Conservation (phyloP, 768 basidiomycete genomes). For the Termitomyces sp. region DNA sequence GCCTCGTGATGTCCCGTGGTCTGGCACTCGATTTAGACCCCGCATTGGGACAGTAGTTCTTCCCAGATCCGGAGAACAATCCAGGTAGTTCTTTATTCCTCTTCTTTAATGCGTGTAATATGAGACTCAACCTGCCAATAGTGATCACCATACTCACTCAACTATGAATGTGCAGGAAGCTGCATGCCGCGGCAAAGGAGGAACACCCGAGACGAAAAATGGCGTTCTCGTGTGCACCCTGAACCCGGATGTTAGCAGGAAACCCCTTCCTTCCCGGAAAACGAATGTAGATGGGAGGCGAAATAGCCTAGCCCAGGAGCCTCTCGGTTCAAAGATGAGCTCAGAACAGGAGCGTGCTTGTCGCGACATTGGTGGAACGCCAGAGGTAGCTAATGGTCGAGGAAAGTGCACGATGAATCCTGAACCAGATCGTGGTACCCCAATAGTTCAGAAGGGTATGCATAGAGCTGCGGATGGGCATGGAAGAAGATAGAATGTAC, state of each 20-base stretch:
- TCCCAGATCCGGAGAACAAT: not conserved
- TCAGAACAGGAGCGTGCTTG: not conserved
- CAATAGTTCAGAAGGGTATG: not conserved
- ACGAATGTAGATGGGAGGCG: not conserved
- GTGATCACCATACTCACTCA: not conserved
- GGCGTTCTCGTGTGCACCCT: slow-evolving; percentile 6
- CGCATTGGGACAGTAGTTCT: not conserved
- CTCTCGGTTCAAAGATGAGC: not conserved
- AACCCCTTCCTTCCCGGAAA: not conserved
- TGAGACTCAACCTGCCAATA: not conserved
- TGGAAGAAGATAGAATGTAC: not conserved
- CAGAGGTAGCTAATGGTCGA: not conserved
- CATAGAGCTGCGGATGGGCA: not conserved
- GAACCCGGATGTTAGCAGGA: slow-evolving; percentile 1
- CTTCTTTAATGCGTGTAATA: not conserved
- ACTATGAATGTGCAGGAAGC: not conserved
- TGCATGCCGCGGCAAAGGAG: slow-evolving; percentile 5
- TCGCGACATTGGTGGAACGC: not conserved
- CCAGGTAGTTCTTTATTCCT: not conserved
- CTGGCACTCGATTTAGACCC: not conserved
- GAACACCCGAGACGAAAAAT: slow-evolving; percentile 6
- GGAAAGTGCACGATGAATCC: not conserved
- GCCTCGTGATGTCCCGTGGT: not conserved
- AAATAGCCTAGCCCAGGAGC: not conserved
- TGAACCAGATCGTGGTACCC: not conserved